Base-by-base conservation (phyloP, 2,329 filamentous ascomycete species). In the Setomelanomma holmii region DNA sequence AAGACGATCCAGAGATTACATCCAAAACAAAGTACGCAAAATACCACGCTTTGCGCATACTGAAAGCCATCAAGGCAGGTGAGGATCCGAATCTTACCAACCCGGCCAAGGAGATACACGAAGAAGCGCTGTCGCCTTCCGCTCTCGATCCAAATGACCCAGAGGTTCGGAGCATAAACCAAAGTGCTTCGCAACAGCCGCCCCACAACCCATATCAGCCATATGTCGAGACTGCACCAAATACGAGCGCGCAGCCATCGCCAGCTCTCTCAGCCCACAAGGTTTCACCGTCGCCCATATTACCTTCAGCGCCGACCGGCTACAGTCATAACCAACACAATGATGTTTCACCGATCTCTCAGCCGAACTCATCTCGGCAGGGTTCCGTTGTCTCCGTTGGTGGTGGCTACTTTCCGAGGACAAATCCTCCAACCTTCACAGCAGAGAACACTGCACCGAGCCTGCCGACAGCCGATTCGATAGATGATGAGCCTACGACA, bases 21-120 rank as follows among this genome's bases (percentile, higher is more conserved):
- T 85, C 91, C 48, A 98, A 96, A 80, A 91, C 93, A 76, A 97
- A 96, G 74, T 99, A 91, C 72, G 92, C 93, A 36, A 99, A 98
- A 75, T 99, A 91, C 83, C 96, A 98, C 73, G 93, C 93, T 2
- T 80, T 93, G 30, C 86, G 95, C 51, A 99, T 99, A 68, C 82
- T 90, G 14, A 96, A 91, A 76, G 95, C 95, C 10, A 84, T 97
- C 67, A 95, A 93, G 68, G 90, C 93, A 35, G 92, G 92, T 47
- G 88, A 90, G 60, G 93, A 99, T 69, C 95, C 95, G 3, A 99
- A 99, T 75, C 86, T 89, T 49, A 89, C 90, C 6, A 98, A 98
- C 68, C 93, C 93, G 0, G 85, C 85, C 50, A 81, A 87, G 46
- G 80, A 84, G 49, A 74, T 78, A 7, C 76, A 79, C 24, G 56